Conservation (phyloP, 441 rosid genomes). For the Kokia cookei region DNA sequence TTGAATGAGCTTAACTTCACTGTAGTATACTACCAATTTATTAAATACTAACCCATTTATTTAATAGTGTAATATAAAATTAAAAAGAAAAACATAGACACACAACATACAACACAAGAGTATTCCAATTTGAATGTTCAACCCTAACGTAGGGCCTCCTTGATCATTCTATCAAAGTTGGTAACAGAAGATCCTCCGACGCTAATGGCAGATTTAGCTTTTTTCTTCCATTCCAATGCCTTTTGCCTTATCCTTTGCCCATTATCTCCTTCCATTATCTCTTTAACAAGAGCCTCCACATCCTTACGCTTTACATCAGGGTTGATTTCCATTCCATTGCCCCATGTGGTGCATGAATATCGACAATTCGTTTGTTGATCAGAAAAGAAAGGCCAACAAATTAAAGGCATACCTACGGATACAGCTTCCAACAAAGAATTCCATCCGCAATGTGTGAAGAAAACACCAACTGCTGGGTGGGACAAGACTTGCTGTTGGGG, state of each 20-base stretch:
- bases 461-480: background rate
- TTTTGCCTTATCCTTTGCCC: background rate
- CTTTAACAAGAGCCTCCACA: background rate
- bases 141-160: background rate
- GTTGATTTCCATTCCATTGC: constrained; percentile 5
- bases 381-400: constrained; percentile 28
- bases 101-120: too few relatives aligned
- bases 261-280: constrained; percentile 3
- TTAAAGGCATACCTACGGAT: constrained; percentile 4
- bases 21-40: too few relatives aligned
- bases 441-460: background rate
- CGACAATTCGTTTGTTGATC: constrained; percentile 17
- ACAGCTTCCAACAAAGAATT: constrained; percentile 20
- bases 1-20: too few relatives aligned
- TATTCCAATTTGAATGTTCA: background rate
- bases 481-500: constrained; percentile 19
- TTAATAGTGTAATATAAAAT: too few relatives aligned
- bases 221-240: constrained; percentile 5
- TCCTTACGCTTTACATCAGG: background rate
- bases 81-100: too few relatives aligned
- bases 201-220: background rate
- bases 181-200: background rate
- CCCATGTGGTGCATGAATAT: constrained; percentile 5
- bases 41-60: too few relatives aligned
- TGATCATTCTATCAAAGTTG: background rate